These are phyloP conservation scores for Nemania bipapillata DNA, from an alignment of 2,329 filamentous ascomycete genomes.

Conservation along the genomic window DNA sequence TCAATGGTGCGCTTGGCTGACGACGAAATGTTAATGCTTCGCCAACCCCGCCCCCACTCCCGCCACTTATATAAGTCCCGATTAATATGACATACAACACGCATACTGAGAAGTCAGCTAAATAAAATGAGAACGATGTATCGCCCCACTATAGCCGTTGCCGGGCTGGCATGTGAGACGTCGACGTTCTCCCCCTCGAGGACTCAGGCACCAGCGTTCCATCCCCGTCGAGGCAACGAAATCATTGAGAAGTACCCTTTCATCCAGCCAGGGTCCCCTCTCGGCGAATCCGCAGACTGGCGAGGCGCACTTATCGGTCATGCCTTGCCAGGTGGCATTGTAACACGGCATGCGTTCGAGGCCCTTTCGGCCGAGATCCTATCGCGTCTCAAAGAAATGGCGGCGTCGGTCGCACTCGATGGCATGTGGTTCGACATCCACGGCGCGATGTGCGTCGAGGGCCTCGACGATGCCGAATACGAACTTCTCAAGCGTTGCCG, in stretches of 20 bases:
- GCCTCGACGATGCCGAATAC: slow-evolving; percentile 59
- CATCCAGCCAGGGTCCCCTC: slow-evolving; percentile 54
- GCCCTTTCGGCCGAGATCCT: slow-evolving; percentile 55
- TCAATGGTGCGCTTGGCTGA: too few relatives aligned
- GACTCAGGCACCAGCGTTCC: slow-evolving; percentile 61
- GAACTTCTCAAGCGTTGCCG: slow-evolving; percentile 61
- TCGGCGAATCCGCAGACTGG: slow-evolving; percentile 60
- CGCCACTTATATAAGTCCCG: too few relatives aligned
- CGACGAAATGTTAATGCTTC: too few relatives aligned
- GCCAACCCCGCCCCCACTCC: too few relatives aligned
- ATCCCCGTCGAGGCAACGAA: slow-evolving; percentile 58
- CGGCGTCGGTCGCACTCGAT: slow-evolving; percentile 52
- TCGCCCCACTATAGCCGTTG: slow-evolving; percentile 61
- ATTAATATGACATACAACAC: background rate
- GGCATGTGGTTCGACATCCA: slow-evolving; percentile 68
- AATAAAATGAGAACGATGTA: slow-evolving; percentile 32
- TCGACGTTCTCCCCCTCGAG: slow-evolving; percentile 64
- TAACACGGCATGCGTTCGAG: slow-evolving; percentile 60
- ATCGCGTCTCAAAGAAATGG: slow-evolving; percentile 54
- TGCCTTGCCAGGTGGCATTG: slow-evolving; percentile 62
- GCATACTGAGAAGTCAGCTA: background rate
- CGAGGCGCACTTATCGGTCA: slow-evolving; percentile 63
- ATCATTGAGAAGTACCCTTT: slow-evolving; percentile 60
- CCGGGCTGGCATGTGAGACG: slow-evolving; percentile 65
- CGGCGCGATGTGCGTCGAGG: slow-evolving; percentile 66